Base-by-base conservation (phyloP, 176 grass and related monocot species). In the Carex scoparia region DNA sequence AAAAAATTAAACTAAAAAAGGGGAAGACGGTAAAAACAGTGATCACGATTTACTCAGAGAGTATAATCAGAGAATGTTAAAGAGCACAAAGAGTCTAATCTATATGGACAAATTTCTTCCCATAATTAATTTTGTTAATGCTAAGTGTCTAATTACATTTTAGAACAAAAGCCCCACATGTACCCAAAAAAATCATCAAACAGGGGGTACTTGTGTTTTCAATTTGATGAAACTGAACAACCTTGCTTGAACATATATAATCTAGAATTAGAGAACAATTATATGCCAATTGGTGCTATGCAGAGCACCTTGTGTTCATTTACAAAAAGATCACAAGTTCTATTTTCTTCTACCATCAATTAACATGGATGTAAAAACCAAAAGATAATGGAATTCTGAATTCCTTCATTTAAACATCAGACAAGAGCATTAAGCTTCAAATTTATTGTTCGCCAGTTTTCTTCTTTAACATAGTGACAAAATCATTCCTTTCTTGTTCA, bases 401-500 rank as follows among this genome's bases (percentile, higher is more conserved):
- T 61, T 38, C 4, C 5, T 42, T 40, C 40, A 42, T 78, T 30
- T 60, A 81, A 62, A 62, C 53, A 37, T 11, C 1, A 16, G 4
- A 63, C n/a, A 23, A 81, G 14, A 37, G 10, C 19, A 80, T 40
- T 14, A 63, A 48, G 18, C 33, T 65, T 81, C 61, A 85, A 59
- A 55, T 32, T 90, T 67, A 98, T 55, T 90, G 86, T 27, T 76
- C 74, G 48, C 87, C 91, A 4, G 61, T 83, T 84, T 87, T 90
- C 81, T 98, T 98, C 83, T 81, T 98, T 72, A 98, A 83, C 83
- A 89, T 82, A n/a, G 83, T 14, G 12, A 98, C 84, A 85, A 98
- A 98, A 10, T 92, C 93, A 23, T 98, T 91, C 88, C 70, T 90
- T 88, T 98, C 95, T 94, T 95, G 83, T 46, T 95, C 84, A 10